Conservation (phyloP, 2,329 filamentous ascomycete genomes). For the Diaporthe velutina region DNA sequence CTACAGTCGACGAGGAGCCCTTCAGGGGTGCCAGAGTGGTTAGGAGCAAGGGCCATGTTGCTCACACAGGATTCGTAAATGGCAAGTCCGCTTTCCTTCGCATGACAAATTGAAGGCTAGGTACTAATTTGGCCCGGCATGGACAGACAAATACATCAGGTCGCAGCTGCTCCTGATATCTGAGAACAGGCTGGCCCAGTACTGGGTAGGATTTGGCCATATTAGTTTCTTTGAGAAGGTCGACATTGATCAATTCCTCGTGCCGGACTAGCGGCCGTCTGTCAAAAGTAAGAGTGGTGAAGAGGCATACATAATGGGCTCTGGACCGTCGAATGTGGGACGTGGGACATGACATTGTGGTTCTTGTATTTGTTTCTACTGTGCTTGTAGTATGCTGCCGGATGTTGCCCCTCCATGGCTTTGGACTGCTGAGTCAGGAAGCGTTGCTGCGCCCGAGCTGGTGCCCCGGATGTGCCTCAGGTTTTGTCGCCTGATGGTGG, state of each 20-base stretch:
- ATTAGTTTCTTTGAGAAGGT: conserved; percentile 73
- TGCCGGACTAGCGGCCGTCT: conserved; percentile 1
- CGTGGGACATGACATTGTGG: background rate
- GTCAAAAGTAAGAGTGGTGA: background rate
- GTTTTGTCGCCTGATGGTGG: background rate
- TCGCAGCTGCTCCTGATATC: conserved; percentile 85
- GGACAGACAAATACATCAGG: conserved; percentile 79
- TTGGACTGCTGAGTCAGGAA: background rate
- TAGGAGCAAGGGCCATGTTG: conserved; percentile 81
- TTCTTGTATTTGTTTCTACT: background rate
- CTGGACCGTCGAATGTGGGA: background rate
- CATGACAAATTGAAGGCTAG: background rate
- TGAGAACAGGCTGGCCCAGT: conserved; percentile 81
- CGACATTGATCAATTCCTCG: conserved; percentile 64
- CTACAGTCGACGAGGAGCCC: conserved; percentile 72
- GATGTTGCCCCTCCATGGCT: background rate
- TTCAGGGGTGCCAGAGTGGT: conserved; percentile 84
- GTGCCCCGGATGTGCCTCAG: too few relatives aligned
- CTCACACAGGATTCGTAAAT: conserved; percentile 76
- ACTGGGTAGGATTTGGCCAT: conserved; percentile 77
- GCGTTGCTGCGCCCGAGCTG: background rate
- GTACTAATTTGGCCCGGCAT: background rate
- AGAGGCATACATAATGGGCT: background rate
- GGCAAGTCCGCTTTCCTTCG: conserved; percentile 66
- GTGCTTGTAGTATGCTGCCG: background rate